Evolutionary conservation across 2,329 filamentous ascomycete species (phyloP), one percentile per base, ranked within the genome.

Genomic region (Paecilomyces sp.): DNA sequence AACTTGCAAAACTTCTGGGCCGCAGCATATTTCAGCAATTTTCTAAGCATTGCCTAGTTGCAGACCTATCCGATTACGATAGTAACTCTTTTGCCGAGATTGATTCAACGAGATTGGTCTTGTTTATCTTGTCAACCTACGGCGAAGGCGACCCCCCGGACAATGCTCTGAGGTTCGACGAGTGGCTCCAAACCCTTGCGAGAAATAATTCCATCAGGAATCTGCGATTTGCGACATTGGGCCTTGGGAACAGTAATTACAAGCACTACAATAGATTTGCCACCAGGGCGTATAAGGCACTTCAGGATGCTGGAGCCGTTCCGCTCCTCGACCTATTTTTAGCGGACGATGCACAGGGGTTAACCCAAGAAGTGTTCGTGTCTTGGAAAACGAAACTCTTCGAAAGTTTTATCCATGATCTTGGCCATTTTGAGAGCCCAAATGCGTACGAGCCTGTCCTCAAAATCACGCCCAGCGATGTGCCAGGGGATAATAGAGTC

Each of bases 131-230:
- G 4, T 70, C 74, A 0, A 77, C 76, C 0, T 77, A 73, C 52
- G 76, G 76, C 15, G 76, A 78, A 57, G 76, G 76, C 1, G 75
- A 77, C n/a, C 74, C 75, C 0, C 73, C 68, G 31, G 75, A 78
- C 53, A 78, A 78, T 55, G 68, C 73, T 0, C 58, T 61, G 12
- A 61, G 59, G 0, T 70, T 76, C 47, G 71, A 68, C 65, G 66
- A 70, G 24, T 73, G 58, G 56, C 31, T 33, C 31, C 31, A 47
- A 41, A 70, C 3, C 62, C 64, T 57, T 66, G 61, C 53, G 60
- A 64, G 15, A 58, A 58, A 3, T 57, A 59, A 47, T 53, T 24
- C 24, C 22, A 30, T 8, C 13, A n/a, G 31, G 34, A 15, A 31
- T 6, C 53, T 33, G 41, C 54, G 31, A 5, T 78, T 75, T 56